Evolutionary conservation across 2,329 filamentous ascomycete species (phyloP), one percentile per base, ranked within the genome.

Genomic region (Cordyceps sp.): DNA sequence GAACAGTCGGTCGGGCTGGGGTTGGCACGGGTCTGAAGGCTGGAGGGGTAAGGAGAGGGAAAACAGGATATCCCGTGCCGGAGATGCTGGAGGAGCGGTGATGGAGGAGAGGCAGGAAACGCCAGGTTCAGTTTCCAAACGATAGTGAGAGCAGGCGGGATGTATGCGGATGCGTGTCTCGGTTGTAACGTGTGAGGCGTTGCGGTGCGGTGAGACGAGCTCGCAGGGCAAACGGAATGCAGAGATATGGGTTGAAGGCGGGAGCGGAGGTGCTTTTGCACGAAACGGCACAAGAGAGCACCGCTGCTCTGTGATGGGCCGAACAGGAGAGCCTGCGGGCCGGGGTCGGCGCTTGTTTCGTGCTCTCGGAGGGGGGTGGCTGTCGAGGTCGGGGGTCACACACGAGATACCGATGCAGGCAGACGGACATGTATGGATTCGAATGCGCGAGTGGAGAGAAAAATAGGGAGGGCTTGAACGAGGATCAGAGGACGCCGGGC

Each of bases 251-350:
- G n/a, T n/a, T n/a, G n/a, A 29, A 35, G 17, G 35, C 38, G 40
- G 41, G 42, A 30, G 36, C 31, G 31, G 36, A 29, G 27, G 33
- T 37, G 41, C 42, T 46, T 47, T 45, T 48, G n/a, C n/a, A n/a
- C n/a, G n/a, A 36, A 31, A 40, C 38, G 37, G 40, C 42, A 45
- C 37, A 33, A 36, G 12, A 36, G 33, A 36, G 37, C 33, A 37
- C 42, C 37, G 36, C 25, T 16, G 28, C 24, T 25, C 28, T 31
- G 28, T 31, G 33, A 35, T 26, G 26, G 22, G 29, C 24, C 25
- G 29, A 37, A n/a, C 30, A 30, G 33, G 33, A 31, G 33, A 31
- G 22, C 22, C 19, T 17, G 33, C 31, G 34, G 34, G 32, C 32
- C 31, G 22, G 30, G 30, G 27, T 24, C 31, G 36, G 36, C 34